A percentile compares a stretch with the other conserved stretches of the same genome.
Conservation (phyloP, 2,329 filamentous ascomycete genomes). For the Claviceps sp. region DNA sequence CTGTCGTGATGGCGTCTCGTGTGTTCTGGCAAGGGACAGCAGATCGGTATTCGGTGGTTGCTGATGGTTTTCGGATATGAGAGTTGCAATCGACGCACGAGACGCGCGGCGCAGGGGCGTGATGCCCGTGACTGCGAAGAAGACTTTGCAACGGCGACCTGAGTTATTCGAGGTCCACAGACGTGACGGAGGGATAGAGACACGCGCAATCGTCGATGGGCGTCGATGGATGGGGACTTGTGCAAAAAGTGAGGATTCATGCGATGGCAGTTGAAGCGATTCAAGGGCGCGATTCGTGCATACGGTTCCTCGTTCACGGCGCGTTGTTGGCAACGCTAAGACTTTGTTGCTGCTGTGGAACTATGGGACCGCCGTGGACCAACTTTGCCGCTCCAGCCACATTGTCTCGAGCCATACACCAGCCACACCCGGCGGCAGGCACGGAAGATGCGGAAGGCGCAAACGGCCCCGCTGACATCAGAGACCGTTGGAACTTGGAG, state of each 20-base stretch:
- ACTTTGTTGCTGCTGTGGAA: background rate
- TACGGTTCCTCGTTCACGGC: background rate
- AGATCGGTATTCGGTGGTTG: background rate
- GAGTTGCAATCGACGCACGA: background rate
- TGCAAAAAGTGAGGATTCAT: background rate
- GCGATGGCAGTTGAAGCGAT: constrained; percentile 1
- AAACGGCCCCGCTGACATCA: constrained; percentile 8
- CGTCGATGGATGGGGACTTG: background rate
- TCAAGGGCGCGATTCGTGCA: background rate
- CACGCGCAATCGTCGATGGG: background rate
- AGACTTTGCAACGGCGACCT: background rate
- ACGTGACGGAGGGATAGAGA: background rate
- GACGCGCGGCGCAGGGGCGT: background rate
- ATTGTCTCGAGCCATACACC: too few species aligned
- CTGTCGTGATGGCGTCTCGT: constrained; percentile 7
- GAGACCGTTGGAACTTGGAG: background rate
- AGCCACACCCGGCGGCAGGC: background rate
- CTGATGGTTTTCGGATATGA: background rate
- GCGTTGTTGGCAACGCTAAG: background rate
- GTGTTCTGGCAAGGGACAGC: background rate
- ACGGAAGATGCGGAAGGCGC: background rate
- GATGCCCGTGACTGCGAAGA: background rate
- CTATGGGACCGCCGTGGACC: too few species aligned
- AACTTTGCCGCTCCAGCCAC: too few species aligned
- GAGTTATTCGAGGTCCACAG: background rate